Evolutionary conservation across 768 basidiomycete species (phyloP), one percentile per base, ranked within the genome.

Genomic region (Tulasnella sp.): DNA sequence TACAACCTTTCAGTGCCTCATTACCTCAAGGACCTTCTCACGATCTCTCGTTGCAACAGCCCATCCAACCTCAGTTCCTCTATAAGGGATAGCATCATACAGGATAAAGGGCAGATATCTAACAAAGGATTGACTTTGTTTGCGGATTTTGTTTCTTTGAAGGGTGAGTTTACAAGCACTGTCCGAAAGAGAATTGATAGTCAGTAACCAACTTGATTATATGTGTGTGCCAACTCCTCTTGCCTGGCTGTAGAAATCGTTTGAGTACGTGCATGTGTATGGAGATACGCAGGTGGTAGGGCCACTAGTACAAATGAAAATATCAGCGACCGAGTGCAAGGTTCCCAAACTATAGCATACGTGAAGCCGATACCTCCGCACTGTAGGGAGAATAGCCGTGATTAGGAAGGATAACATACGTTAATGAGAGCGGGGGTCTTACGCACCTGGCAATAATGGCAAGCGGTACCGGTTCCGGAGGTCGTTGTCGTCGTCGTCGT

Each of bases 261-360:
- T 78, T 18, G 27, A n/a, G 58, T n/a, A 42, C 14, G 34, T 62
- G 79, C 80, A 80, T 3, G 18, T 74, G 80, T 42, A 80, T 27
- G 71, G 71, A 36, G 40, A 31, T 21, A 46, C 80, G 48, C 80
- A 80, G 8, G 44, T 48, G 34, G 80, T 80, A 14, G 80, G 71
- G 2, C 80, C 80, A 58, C 42, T 80, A 21, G 40, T 74, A 52
- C 2, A 16, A 3, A 36, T 27, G 31, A 36, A 68, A 36, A 12
- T 12, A 14, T 68, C 31, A 68, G 62, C 12, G 2, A 68, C 24
- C 24, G 27, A 68, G 44, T 44, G 44, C 14, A 36, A 31, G 5
- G 2, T 34, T 19, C 5, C 7, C 27, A 18, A 31, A 31, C 27
- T 1, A 44, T 18, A 14, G 36, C 62, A 18, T 68, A 68, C 62